These are phyloP conservation scores for Starmerella potacharoeniae DNA, from an alignment of 805 yeast genomes.

Conservation along the genomic window DNA sequence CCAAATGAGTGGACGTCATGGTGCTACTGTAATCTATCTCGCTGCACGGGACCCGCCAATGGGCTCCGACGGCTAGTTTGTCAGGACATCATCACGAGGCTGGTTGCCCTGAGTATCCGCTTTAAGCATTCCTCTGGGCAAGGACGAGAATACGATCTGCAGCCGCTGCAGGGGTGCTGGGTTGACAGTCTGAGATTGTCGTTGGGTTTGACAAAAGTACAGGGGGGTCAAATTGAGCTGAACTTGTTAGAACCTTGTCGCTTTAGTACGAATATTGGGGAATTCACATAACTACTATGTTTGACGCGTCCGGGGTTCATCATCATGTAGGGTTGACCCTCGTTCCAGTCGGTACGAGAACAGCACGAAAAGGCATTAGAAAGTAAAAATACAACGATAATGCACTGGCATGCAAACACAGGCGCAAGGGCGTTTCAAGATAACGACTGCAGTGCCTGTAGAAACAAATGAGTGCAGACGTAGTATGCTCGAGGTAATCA, in stretches of 20 bases:
- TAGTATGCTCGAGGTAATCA: too few relatives aligned
- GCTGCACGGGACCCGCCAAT: not conserved
- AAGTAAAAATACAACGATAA: not conserved
- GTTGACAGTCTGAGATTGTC: not conserved
- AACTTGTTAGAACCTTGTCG: too few relatives aligned
- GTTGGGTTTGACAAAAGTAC: too few relatives aligned
- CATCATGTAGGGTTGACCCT: too few relatives aligned
- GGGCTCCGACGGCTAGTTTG: not conserved
- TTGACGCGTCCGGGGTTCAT: too few relatives aligned
- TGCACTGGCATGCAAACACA: not conserved
- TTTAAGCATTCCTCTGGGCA: not conserved
- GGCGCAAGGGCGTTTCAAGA: not conserved
- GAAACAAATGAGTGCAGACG: not conserved
- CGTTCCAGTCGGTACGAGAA: not conserved
- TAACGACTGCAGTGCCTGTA: not conserved
- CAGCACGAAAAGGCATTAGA: not conserved
- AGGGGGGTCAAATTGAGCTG: too few relatives aligned
- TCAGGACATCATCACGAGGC: not conserved
- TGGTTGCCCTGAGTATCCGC: not conserved
- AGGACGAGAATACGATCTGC: slow-evolving; percentile 3
- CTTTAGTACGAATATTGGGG: too few relatives aligned
- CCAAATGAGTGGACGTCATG: not conserved
- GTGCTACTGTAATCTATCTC: not conserved
- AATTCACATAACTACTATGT: too few relatives aligned
- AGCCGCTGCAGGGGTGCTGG: not conserved